A percentile compares a stretch with the other conserved stretches of the same genome.
phyloP scores from a whole-genome alignment of 306 rosid species.

The Macrotyloma uniflorum region DNA sequence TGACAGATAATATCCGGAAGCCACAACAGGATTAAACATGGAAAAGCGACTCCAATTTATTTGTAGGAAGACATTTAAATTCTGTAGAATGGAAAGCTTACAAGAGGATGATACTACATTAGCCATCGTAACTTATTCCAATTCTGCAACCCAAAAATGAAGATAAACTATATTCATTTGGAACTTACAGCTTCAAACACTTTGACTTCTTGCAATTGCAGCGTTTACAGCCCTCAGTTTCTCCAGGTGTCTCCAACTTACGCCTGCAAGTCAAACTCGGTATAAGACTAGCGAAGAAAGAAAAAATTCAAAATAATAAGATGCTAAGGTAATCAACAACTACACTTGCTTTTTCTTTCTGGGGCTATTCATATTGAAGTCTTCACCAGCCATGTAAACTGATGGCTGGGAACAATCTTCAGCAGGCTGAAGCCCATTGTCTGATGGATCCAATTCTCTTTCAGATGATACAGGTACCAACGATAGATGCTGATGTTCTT shows the following conservation, averaged over 20 bases:
- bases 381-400: constrained; percentile 57
- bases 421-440: constrained; percentile 51
- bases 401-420: constrained; percentile 66
- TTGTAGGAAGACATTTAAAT: not conserved
- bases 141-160: not conserved
- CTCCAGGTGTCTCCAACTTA: constrained; percentile 61
- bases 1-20: too few species aligned
- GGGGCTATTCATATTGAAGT: constrained; percentile 71
- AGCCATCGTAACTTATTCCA: not conserved
- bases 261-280: constrained; percentile 65
- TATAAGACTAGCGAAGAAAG: constrained; percentile 41
- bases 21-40: too few species aligned
- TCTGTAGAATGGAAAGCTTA: not conserved
- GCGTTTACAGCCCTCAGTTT: constrained; percentile 81
- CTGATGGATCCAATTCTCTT: constrained; percentile 51
- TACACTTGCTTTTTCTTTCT: constrained; percentile 72
- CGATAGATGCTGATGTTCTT: constrained; percentile 50
- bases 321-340: constrained; percentile 5
- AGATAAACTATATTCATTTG: not conserved
- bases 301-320: not conserved
- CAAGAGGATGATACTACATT: too few species aligned
- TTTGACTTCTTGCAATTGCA: constrained; percentile 92
- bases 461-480: constrained; percentile 49
- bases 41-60: too few species aligned
- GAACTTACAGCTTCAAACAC: constrained; percentile 94